Evolutionary conservation across 2,329 filamentous ascomycete species (phyloP), one percentile per base, ranked within the genome.

Genomic region (Aspergillus udagawae): DNA sequence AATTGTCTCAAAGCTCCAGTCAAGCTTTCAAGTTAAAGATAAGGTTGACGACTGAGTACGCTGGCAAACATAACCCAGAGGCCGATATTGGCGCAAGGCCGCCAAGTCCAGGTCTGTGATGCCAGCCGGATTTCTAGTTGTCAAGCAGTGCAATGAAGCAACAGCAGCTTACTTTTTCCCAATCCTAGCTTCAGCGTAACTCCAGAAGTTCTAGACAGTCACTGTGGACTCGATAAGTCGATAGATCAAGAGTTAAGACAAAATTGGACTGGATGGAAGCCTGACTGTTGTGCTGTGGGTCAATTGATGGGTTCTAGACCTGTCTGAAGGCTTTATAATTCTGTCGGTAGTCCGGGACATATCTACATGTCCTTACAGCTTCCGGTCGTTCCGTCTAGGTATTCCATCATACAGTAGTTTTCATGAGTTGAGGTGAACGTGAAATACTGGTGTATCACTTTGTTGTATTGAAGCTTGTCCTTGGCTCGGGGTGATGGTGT

Each of bases 241-340:
- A 38, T n/a, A 38, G 32, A 38, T 17, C 32, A 38, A 6, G 32
- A 3, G 2, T 6, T 38, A 17, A 17, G 32, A 38, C 32, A 17
- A 35, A 17, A 7, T 17, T 38, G 14, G 32, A 35, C 32, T 35
- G 32, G 12, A 35, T 35, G 32, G 12, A 35, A 38, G 14, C 32
- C 32, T 17, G 32, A 32, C 21, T 53, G 32, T 53, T 38, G 41
- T 20, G 21, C 25, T 53, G 53, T 58, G 56, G 56, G 56, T 55
- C 56, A 35, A 17, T n/a, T 41, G 50, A 51, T 50, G 48, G 49
- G 54, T 53, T 58, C 56, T 58, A 58, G 56, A 56, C 56, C 56
- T 47, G 53, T 4, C 32, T 3, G 25, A 38, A 10, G 9, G 32
- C 12, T 27, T 35, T 7, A 38, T 14, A 17, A 38, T 14, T 17